phyloP scores from a whole-genome alignment of 2,329 filamentous ascomycete species.

The Colletotrichum sp. region DNA sequence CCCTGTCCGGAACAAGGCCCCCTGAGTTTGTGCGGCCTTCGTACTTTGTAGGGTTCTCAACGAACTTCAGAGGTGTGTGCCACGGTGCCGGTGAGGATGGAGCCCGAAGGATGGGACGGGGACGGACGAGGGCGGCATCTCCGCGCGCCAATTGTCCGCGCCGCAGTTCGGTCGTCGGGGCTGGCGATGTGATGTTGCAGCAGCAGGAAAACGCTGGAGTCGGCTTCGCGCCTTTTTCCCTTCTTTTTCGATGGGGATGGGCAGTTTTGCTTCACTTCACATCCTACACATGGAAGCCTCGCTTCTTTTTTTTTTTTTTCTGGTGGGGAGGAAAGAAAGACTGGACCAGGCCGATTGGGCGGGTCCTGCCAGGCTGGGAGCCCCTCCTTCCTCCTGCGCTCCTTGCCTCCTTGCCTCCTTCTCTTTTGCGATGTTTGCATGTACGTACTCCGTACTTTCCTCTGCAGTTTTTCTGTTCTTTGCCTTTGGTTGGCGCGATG shows the following conservation, averaged over 20 bases:
- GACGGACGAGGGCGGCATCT: not conserved
- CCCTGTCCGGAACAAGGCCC: not conserved
- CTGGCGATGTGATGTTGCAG: conserved; percentile 6
- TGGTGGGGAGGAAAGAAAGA: not conserved
- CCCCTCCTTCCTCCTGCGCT: not conserved
- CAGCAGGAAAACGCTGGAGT: not conserved
- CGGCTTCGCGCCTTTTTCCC: not conserved
- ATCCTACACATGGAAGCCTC: not conserved
- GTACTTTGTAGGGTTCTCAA: not conserved
- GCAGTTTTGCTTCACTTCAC: not conserved
- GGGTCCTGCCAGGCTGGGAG: not conserved
- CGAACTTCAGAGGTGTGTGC: not conserved
- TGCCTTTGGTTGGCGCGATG: not conserved
- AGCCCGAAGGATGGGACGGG: not conserved
- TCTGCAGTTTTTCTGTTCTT: not conserved
- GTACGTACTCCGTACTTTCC: not conserved
- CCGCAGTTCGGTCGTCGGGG: not conserved
- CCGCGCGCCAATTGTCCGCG: conserved; percentile 2
- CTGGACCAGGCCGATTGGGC: not conserved
- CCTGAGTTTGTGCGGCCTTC: not conserved
- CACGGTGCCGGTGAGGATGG: not conserved
- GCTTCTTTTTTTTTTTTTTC: not conserved
- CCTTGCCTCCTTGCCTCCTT: not conserved
- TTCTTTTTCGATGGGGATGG: not conserved
- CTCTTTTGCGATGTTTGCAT: not conserved